phyloP scores from a whole-genome alignment of 345 rosid species.

The Heritiera littoralis region DNA sequence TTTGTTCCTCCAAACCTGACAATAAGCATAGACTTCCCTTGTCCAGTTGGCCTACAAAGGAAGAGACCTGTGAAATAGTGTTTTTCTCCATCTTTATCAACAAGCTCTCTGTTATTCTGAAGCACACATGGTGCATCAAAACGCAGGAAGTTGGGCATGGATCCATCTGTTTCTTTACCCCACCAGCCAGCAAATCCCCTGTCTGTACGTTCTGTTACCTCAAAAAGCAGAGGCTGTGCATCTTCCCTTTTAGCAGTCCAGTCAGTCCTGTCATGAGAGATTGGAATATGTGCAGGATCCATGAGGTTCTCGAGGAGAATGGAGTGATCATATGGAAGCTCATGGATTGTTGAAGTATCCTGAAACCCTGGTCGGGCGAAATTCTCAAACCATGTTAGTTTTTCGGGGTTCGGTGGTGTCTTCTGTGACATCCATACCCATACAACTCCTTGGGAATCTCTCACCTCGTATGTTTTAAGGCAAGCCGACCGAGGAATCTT shows the following conservation, averaged over 20 bases:
- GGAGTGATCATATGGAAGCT: conserved; percentile 94
- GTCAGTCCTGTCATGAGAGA: conserved; percentile 91
- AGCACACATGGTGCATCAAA: conserved; percentile 87
- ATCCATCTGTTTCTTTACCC: conserved; percentile 69
- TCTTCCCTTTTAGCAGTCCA: conserved; percentile 85
- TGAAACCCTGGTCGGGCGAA: conserved; percentile 74
- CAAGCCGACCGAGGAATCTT: conserved; percentile 87
- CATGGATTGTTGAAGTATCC: conserved; percentile 73
- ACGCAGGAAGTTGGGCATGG: conserved; percentile 52
- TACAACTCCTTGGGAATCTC: conserved; percentile 85
- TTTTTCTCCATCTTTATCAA: conserved; percentile 64
- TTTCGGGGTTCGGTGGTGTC: conserved; percentile 59
- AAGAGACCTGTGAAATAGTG: conserved; percentile 74
- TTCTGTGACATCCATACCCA: conserved; percentile 94
- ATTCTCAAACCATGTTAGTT: conserved; percentile 91
- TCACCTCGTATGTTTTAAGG: conserved; percentile 63
- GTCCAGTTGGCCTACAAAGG: conserved; percentile 95
- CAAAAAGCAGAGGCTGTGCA: conserved; percentile 72
- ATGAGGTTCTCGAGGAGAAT: conserved; percentile 93
- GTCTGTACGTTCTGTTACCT: conserved; percentile 69
- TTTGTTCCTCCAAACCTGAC: conserved; percentile 80
- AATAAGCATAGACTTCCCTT: conserved; percentile 94
- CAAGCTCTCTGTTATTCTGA: conserved; percentile 64
- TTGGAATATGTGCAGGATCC: conserved; percentile 97
- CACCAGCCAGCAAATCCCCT: conserved; percentile 92